Percentiles rank a stretch among this genome's conserved stretches.
Evolutionary conservation across 805 yeast species (phyloP).

Genomic region (Cyberlindnera xylosilytica): DNA sequence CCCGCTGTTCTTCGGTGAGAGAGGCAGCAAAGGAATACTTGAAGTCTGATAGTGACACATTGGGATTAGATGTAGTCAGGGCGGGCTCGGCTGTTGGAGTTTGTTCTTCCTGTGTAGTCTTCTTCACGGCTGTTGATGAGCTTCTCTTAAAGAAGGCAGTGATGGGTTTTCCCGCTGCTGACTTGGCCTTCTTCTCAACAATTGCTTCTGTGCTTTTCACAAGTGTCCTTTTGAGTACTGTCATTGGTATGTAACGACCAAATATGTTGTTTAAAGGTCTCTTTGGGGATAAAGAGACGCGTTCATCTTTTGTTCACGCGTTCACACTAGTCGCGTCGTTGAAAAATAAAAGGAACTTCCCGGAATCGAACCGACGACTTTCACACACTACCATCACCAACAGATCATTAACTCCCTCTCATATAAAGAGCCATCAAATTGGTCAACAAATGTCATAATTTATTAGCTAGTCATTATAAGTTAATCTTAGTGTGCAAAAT

Average conservation of each 20-base stretch:
- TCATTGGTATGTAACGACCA: conserved; percentile 1
- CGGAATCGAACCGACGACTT: no score
- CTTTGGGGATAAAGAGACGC: no score
- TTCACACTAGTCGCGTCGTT: no score
- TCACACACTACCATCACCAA: no score
- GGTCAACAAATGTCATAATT: no score
- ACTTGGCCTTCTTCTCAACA: conserved; percentile 4
- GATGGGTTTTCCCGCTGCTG: conserved; percentile 3
- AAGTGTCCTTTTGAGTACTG: conserved; percentile 6
- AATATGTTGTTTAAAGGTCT: no score
- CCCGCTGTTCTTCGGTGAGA: conserved; percentile 38
- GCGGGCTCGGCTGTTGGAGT: not conserved
- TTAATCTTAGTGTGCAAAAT: not conserved
- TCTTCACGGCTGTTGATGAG: not conserved
- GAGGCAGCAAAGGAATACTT: conserved; percentile 11
- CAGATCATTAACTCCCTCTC: no score
- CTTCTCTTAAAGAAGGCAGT: conserved; percentile 9
- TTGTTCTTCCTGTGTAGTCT: not conserved
- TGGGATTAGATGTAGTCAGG: no score
- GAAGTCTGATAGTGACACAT: conserved; percentile 6
- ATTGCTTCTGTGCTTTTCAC: not conserved
- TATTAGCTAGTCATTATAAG: no score
- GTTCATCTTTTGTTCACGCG: no score
- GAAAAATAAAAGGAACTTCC: no score
- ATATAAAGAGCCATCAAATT: no score